phyloP scores from a whole-genome alignment of 139 green algal species.

The Raphidocelis subcapitata region DNA sequence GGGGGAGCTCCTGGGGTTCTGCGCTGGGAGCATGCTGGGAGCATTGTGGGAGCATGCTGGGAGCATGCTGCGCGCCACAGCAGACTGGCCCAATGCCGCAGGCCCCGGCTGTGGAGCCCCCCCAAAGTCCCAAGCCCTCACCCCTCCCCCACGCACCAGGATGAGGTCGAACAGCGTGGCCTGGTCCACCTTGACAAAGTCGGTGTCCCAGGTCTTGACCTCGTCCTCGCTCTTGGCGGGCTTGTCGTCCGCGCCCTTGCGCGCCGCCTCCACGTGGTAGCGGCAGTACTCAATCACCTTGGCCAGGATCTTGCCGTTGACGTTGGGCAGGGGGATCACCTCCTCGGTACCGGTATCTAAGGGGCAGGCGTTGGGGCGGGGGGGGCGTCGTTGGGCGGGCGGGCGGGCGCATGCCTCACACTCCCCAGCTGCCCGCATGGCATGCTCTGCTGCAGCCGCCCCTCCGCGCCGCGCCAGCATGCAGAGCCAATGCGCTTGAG shows the following conservation, averaged over 20 bases:
- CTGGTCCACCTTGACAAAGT: conserved; percentile 99
- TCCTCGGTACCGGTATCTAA: conserved; percentile 72
- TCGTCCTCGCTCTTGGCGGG: conserved; percentile 85
- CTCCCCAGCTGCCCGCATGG: no score
- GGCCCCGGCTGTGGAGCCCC: no score
- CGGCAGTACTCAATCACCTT: conserved; percentile 97
- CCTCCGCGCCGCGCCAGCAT: no score
- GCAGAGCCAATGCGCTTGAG: no score
- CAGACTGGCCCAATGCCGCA: no score
- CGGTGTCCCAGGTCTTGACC: conserved; percentile 84
- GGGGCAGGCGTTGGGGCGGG: background rate
- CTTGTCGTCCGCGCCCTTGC: conserved; percentile 66
- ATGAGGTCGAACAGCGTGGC: conserved; percentile 98
- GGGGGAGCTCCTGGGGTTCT: no score
- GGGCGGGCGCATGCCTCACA: background rate
- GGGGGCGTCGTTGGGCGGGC: background rate
- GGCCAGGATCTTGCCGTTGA: conserved; percentile 69
- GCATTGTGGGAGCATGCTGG: no score
- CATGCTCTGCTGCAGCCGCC: no score
- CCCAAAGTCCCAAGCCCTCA: background rate
- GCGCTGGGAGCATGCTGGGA: no score
- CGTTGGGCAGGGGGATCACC: conserved; percentile 84
- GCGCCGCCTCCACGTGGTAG: conserved; percentile 87
- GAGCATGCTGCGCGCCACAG: no score
- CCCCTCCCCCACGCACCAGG: conserved; percentile 53